Evolutionary conservation across 176 grass and related monocot genomes (phyloP), one percentile per base, ranked within the genome.

Genomic region (Elaeis guineensis): DNA sequence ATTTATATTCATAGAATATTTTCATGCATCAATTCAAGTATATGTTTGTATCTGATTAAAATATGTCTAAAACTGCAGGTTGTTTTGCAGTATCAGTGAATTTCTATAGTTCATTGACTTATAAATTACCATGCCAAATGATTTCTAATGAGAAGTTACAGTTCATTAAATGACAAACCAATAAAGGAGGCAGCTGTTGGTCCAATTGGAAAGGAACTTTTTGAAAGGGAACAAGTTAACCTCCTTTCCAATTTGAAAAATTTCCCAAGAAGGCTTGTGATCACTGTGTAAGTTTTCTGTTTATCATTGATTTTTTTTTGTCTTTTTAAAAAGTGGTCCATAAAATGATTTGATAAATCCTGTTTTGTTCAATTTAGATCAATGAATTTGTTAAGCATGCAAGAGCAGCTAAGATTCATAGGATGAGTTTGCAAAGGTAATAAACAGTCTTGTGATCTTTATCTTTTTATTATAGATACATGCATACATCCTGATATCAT

Each of bases 161-260:
- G 92, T 66, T 97, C 92, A 56, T 97, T 97, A 72, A 88, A 91
- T 85, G 92, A 91, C 74, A 97, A 97, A 65, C 92, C 87, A 64
- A 84, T 97, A 66, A 90, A 90, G 66, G 84, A 88, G 68, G 69
- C 64, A 32, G 84, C 78, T 67, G 83, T 85, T 67, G 92, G 92
- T 49, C 92, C 92, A 5, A 66, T 97, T 23, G 87, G 92, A 58
- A 91, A 85, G 69, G 92, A 97, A 35, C 78, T 91, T 25, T 97
- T 96, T 88, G 87, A 97, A 72, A 91, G 57, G 65, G 92, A 97
- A 56, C 92, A 91, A 62, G 87, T 90, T 66, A 83, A 96, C 65
- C 92, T 96, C 24, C 92, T 96, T 80, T 73, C 87, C 63, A 83
- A 96, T 77, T 83, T 91, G 21, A 91, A 88, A 83, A 87, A 96